Evolutionary conservation across 2,329 filamentous ascomycete genomes (phyloP), one percentile per base, ranked within the genome.

Genomic region (Keithomyces neogunnii): DNA sequence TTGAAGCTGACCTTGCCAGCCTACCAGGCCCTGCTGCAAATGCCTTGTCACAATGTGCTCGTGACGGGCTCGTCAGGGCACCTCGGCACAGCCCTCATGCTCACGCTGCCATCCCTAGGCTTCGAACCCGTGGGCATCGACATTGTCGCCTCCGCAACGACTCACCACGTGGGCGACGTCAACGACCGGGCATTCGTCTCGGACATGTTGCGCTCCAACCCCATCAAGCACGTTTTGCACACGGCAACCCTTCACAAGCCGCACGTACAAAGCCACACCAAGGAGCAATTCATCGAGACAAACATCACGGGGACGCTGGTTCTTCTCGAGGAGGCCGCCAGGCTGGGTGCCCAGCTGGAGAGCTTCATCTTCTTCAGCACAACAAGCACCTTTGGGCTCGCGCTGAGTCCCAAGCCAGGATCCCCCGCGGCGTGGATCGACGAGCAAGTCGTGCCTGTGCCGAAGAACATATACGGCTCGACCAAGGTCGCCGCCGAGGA

Each of bases 401-500:
- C 72, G 0, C 60, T 75, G 6, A 66, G 65, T 48, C 69, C 71
- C 0, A 47, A 52, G 2, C 62, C 61, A 0, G 69, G 69, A 1
- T 47, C 53, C 0, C 69, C 72, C 1, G 72, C 72, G 0, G 69
- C 63, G 1, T 73, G 72, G 72, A 75, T 75, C 54, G 62, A 69
- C 56, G 73, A 75, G 56, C 38, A 53, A 0, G 67, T 73, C 6
- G 60, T 62, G 0, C 69, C 72, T 0, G 55, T 64, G 26, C 71
- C 73, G 2, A 75, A 75, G 53, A 76, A 76, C 58, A 73, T 75
- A 44, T 75, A 76, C 55, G 74, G 74, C 50, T 66, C 67, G 3
- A 77, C 74, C 19, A 77, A 77, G 47, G 63, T 67, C 13, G 71
- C 72, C 2, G 74, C 74, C 4, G 74, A 77, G 54, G 73, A 76